Conservation (phyloP, 306 rosid species). For the Gastrolobium bilobum region DNA sequence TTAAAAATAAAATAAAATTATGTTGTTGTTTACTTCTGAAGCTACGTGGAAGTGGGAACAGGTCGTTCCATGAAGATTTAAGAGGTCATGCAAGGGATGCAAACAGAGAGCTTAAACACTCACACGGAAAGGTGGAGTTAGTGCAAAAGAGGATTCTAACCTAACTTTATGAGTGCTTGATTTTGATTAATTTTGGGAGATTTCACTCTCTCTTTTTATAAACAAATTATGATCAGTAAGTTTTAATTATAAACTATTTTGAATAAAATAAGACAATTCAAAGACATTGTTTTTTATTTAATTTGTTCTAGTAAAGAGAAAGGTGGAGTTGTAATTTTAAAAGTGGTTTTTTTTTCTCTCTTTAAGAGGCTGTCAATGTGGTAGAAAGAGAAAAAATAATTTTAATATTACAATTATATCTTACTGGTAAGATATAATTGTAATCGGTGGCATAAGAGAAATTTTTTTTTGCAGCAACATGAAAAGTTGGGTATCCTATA, state of each 20-base stretch:
- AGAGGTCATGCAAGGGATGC: slow-evolving; percentile 8
- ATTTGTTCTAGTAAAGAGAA: too few relatives aligned
- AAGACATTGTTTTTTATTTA: too few relatives aligned
- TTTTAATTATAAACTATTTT: neutral
- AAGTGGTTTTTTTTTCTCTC: too few relatives aligned
- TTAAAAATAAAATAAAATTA: neutral
- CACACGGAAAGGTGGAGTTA: neutral
- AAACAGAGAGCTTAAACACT: slow-evolving; percentile 23
- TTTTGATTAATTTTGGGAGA: neutral
- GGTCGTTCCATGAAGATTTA: neutral
- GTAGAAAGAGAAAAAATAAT: too few relatives aligned
- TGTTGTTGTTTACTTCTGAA: neutral
- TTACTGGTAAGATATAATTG: too few relatives aligned
- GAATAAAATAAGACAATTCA: too few relatives aligned
- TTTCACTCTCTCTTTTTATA: neutral
- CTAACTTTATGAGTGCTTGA: neutral
- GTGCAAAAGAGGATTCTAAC: slow-evolving; percentile 26
- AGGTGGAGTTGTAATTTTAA: too few relatives aligned
- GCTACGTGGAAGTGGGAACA: neutral
- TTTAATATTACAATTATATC: too few relatives aligned
- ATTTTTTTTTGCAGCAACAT: too few relatives aligned
- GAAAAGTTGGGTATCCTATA: too few relatives aligned
- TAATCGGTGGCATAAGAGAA: too few relatives aligned
- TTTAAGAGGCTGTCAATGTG: too few relatives aligned
- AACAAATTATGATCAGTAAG: neutral